Conservation (phyloP, 768 basidiomycete species). For the Naganishia antarctica region DNA sequence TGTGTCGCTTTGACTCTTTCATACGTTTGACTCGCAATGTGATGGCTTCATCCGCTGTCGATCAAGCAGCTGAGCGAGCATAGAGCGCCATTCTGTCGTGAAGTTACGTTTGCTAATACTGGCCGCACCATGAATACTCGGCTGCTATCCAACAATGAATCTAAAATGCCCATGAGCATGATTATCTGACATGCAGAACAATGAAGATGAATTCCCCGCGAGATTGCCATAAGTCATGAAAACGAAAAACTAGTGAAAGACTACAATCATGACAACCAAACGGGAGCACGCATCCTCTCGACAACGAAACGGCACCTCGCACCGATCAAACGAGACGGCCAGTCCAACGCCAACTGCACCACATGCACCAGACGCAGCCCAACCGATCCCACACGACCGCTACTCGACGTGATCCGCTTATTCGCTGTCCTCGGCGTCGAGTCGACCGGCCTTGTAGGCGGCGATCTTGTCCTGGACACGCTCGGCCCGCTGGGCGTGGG, state of each 20-base stretch:
- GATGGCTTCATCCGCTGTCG: too few relatives aligned
- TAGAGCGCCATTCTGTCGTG: too few relatives aligned
- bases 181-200: too few relatives aligned
- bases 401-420: slow-evolving; percentile 1
- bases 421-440: slow-evolving; percentile 33
- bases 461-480: slow-evolving; percentile 83
- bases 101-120: too few relatives aligned
- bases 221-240: neutral
- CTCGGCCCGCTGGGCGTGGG: slow-evolving; percentile 68
- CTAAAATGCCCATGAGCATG: too few relatives aligned
- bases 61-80: too few relatives aligned
- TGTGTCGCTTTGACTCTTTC: too few relatives aligned
- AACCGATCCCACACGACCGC: neutral
- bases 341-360: too few relatives aligned
- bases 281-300: neutral
- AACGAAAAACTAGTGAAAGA: neutral
- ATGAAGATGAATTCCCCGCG: too few relatives aligned
- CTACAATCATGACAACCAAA: slow-evolving; percentile 17
- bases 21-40: too few relatives aligned
- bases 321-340: neutral
- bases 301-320: slow-evolving; percentile 8
- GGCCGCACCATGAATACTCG: too few relatives aligned
- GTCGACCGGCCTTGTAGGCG: slow-evolving; percentile 67
- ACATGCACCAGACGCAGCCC: neutral
- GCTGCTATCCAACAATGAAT: too few relatives aligned